A percentile compares a stretch with the other conserved stretches of the same genome.
These are phyloP conservation scores for Aspergillus alliaceus DNA, from an alignment of 2,329 filamentous ascomycete genomes.

Conservation along the genomic window DNA sequence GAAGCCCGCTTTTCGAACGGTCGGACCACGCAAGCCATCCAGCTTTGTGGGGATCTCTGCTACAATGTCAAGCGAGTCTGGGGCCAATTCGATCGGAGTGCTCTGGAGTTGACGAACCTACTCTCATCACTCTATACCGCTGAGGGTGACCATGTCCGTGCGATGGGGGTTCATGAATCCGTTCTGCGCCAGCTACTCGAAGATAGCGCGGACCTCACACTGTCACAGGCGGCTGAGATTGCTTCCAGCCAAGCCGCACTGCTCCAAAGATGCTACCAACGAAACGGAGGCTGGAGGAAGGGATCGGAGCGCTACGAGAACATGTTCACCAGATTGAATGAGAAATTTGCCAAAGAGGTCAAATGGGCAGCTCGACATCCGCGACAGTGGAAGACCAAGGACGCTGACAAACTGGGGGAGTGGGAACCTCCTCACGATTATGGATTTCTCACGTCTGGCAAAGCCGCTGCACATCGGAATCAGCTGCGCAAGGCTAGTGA, in stretches of 20 bases:
- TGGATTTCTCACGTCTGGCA: neutral
- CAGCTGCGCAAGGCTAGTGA: conserved; percentile 5
- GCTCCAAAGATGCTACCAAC: neutral
- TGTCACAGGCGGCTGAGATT: neutral
- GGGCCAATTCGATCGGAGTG: neutral
- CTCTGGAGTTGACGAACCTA: conserved; percentile 1
- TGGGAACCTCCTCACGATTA: neutral
- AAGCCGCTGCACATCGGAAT: neutral
- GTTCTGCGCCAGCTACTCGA: conserved; percentile 1
- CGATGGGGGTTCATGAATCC: conserved; percentile 1
- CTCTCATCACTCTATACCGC: neutral
- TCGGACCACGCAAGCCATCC: neutral
- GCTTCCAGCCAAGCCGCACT: neutral
- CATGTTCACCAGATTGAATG: neutral
- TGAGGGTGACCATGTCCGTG: neutral
- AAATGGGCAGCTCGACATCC: neutral
- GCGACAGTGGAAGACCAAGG: neutral
- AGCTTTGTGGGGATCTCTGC: conserved; percentile 1
- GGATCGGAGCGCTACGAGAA: neutral
- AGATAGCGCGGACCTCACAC: neutral
- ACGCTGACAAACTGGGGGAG: neutral
- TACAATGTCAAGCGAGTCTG: conserved; percentile 3
- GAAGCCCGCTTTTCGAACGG: conserved; percentile 3
- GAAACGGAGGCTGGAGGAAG: conserved; percentile 1
- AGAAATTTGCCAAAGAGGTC: neutral